Evolutionary conservation across 108 stramenopile genomes (phyloP), one percentile per base, ranked within the genome.

Genomic region (Skeletonema tropicum): DNA sequence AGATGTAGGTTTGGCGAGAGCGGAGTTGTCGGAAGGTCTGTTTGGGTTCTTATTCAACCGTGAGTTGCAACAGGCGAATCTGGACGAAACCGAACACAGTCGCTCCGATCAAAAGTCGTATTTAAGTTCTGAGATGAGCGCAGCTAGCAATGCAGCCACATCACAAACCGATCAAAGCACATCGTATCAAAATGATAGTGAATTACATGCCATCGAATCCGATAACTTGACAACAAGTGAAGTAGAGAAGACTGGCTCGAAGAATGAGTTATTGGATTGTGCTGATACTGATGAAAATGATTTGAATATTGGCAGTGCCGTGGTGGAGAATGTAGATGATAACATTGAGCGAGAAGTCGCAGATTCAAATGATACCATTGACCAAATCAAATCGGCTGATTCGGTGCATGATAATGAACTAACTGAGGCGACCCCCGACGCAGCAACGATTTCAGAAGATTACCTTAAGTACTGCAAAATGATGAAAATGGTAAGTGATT

Each of bases 401-500:
- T 25, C 23, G 59, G 30, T 60, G 15, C 29, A 60, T 29, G 19
- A 60, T 11, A 15, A 60, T 32, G 29, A 6, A 23, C 61, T 62
- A 19, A 14, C 36, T 62, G 61, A 36, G 13, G 23, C 5, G 52
- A 21, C 19, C 52, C 23, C 52, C 23, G 23, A 23, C 10, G 52
- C 5, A 23, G 52, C 23, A 23, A 25, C 23, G 0, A 55, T 55
- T 55, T 21, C 21, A 5, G 52, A 55, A 23, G 73, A 77, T 26
- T 96, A 90, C 68, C 48, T 73, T 3, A 93, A 93, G 63, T 93
- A 90, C 65, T 90, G 78, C 74, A 85, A 87, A 57, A 93, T 90
- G 89, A 61, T 90, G 8, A 68, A 79, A 64, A 86, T 90, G 77
- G 79, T 80, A 68, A 69, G 57, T 48, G 3, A 10, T 46, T 33